Percentiles rank a stretch among this genome's conserved stretches.
These are phyloP conservation scores for Myxozyma udenii DNA, from an alignment of 805 yeast species.

Conservation along the genomic window DNA sequence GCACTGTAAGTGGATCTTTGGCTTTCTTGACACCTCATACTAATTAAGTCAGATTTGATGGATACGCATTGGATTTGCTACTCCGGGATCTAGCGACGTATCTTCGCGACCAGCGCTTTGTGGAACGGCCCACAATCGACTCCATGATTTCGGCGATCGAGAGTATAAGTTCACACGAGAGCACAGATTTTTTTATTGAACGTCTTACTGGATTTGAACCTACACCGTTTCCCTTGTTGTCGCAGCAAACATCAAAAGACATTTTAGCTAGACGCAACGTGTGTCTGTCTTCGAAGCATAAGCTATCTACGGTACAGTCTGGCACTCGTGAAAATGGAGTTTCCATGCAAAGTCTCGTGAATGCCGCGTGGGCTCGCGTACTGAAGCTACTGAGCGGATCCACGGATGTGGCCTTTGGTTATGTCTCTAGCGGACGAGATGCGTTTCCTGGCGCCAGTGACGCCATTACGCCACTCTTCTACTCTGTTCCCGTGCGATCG, in stretches of 20 bases:
- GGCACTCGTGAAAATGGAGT: neutral
- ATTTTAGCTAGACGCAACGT: neutral
- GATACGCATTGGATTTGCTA: slow-evolving; percentile 19
- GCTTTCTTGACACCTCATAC: neutral
- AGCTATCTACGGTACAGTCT: neutral
- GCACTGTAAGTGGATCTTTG: slow-evolving; percentile 16
- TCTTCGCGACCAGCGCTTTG: neutral
- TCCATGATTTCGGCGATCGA: slow-evolving; percentile 6
- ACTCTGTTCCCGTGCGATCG: slow-evolving; percentile 22
- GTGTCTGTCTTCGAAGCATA: neutral
- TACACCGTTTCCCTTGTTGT: slow-evolving; percentile 12
- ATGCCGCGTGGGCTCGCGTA: slow-evolving; percentile 29
- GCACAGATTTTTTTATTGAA: slow-evolving; percentile 1
- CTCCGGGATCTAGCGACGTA: slow-evolving; percentile 6
- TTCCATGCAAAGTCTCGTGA: slow-evolving; percentile 10
- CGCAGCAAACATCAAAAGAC: neutral
- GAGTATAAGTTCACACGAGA: slow-evolving; percentile 1
- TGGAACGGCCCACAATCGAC: slow-evolving; percentile 4
- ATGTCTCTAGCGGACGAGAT: slow-evolving; percentile 30
- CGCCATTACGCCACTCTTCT: slow-evolving; percentile 23
- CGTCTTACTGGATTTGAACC: slow-evolving; percentile 7
- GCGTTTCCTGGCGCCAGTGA: slow-evolving; percentile 15
- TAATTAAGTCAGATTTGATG: slow-evolving; percentile 19
- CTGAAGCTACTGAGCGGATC: slow-evolving; percentile 13
- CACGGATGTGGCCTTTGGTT: slow-evolving; percentile 31